Conservation (phyloP, 1,284 basidiomycete species). For the Inonotus hispidus region DNA sequence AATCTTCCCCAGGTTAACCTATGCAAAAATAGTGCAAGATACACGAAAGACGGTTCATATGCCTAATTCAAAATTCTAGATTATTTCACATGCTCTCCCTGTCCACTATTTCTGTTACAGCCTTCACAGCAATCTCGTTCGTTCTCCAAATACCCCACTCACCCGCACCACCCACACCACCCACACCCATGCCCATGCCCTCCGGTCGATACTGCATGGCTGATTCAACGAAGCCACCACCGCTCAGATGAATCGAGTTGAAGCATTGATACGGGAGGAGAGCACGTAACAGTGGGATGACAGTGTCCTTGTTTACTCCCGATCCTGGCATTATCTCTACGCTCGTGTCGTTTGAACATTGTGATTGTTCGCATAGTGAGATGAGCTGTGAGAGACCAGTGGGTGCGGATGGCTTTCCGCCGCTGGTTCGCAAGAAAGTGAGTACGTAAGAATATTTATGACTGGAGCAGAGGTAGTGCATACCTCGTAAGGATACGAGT, state of each 20-base stretch:
- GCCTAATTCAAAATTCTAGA: background rate
- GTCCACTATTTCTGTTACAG: slow-evolving; percentile 47
- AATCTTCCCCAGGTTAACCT: background rate
- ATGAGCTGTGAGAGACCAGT: slow-evolving; percentile 42
- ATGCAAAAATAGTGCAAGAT: background rate
- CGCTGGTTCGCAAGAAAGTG: slow-evolving; percentile 20
- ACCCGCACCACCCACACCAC: slow-evolving; percentile 38
- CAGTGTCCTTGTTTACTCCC: slow-evolving; percentile 56
- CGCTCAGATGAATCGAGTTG: background rate
- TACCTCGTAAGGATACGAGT: slow-evolving; percentile 74
- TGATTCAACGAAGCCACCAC: background rate
- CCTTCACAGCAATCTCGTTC: slow-evolving; percentile 42
- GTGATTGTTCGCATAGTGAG: slow-evolving; percentile 30
- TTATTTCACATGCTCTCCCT: slow-evolving; percentile 5
- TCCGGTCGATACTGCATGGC: slow-evolving; percentile 45
- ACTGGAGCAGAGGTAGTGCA: background rate
- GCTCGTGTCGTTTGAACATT: slow-evolving; percentile 13
- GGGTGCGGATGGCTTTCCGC: slow-evolving; percentile 32
- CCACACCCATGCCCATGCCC: slow-evolving; percentile 65
- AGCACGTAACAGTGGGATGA: slow-evolving; percentile 39
- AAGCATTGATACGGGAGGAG: slow-evolving; percentile 37
- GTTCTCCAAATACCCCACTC: slow-evolving; percentile 70
- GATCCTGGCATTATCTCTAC: slow-evolving; percentile 60
- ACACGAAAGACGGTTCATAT: too few species aligned
- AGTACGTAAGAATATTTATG: background rate